Evolutionary conservation across 176 grass and related monocot genomes (phyloP).

Genomic region (Zoysia japonica): DNA sequence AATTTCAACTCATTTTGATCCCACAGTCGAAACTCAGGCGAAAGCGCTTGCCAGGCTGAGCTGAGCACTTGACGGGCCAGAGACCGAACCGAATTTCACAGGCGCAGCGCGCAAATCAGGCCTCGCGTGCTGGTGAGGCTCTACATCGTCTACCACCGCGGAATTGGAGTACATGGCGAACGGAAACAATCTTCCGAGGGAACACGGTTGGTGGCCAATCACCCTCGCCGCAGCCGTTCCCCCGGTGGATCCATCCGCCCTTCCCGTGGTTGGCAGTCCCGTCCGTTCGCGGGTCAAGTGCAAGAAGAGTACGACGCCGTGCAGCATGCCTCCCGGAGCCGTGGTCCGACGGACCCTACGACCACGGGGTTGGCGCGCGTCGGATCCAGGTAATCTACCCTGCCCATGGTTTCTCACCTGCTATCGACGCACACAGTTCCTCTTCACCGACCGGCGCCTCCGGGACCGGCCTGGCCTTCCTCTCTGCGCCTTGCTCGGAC

Average conservation of each 20-base stretch:
- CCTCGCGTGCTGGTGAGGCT: too few species aligned
- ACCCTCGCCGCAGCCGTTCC: background rate
- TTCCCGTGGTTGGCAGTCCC: background rate
- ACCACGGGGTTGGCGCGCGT: background rate
- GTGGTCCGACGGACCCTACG: conserved; percentile 31
- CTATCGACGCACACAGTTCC: conserved; percentile 14
- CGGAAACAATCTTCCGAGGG: background rate
- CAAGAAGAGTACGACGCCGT: background rate
- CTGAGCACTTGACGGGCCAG: too few species aligned
- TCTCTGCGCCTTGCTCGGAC: background rate
- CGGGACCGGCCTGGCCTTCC: background rate
- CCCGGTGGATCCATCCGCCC: conserved; percentile 4
- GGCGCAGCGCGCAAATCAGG: too few species aligned
- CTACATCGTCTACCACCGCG: too few species aligned
- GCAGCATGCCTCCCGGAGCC: background rate
- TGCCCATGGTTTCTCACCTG: background rate
- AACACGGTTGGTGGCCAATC: conserved; percentile 23
- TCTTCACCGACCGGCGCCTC: background rate
- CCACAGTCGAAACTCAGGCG: background rate
- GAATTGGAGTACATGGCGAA: too few species aligned
- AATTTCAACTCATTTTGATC: background rate
- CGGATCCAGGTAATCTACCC: background rate
- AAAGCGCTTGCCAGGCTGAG: background rate
- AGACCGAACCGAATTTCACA: too few species aligned
- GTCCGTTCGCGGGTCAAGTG: background rate